Conservation (phyloP, 306 rosid genomes). For the Lathyrus aphaca region DNA sequence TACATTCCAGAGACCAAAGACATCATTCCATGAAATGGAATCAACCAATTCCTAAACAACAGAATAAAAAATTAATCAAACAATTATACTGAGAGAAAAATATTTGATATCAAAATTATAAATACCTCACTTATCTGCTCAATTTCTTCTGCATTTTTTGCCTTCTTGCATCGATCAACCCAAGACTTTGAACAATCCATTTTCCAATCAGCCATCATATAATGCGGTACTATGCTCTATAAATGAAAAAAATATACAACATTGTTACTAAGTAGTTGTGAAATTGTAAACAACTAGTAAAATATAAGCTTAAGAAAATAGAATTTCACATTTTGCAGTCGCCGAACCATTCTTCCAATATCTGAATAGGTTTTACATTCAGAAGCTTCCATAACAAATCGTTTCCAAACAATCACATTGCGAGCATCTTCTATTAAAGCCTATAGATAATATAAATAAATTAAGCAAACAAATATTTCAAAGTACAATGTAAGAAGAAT, state of each 20-base stretch:
- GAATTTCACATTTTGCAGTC: conserved; percentile 70
- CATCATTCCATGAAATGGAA: conserved; percentile 75
- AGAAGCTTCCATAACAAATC: conserved; percentile 76
- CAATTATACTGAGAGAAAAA: conserved; percentile 18
- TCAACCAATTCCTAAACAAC: conserved; percentile 68
- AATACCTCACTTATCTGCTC: conserved; percentile 81
- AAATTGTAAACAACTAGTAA: conserved; percentile 12
- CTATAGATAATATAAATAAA: conserved; percentile 48
- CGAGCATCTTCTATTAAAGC: conserved; percentile 74
- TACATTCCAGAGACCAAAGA: conserved; percentile 56
- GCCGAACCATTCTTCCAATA: conserved; percentile 75
- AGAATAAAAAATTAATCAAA: conserved; percentile 36
- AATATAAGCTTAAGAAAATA: conserved; percentile 19
- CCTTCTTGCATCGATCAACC: conserved; percentile 64
- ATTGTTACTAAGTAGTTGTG: background rate
- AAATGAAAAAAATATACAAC: background rate
- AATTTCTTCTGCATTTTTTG: conserved; percentile 68
- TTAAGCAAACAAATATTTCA: background rate
- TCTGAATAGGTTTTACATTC: conserved; percentile 64
- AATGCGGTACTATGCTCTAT: conserved; percentile 67
- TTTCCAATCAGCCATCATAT: conserved; percentile 66
- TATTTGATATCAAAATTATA: conserved; percentile 34
- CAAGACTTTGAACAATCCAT: conserved; percentile 58
- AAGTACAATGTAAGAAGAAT: conserved; percentile 22
- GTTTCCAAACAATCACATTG: conserved; percentile 66